A percentile compares a stretch with the other conserved stretches of the same genome.
phyloP scores from a whole-genome alignment of 2,329 filamentous ascomycete genomes.

The Septoria linicola region DNA sequence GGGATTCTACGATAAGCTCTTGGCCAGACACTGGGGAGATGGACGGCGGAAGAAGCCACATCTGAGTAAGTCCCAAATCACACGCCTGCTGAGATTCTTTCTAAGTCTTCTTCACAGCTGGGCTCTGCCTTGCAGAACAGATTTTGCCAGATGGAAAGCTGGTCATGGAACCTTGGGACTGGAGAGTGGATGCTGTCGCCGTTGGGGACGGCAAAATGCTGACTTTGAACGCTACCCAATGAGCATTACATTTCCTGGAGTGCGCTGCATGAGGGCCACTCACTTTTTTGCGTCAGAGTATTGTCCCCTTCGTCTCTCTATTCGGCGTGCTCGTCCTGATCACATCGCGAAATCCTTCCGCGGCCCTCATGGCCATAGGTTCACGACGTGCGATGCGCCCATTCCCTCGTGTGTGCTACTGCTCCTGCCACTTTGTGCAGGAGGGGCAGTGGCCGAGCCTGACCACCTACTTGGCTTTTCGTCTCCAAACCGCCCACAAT shows the following conservation, averaged over 20 bases:
- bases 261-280: conserved; percentile 17
- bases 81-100: not conserved
- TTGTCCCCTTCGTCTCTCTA: not conserved
- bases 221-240: conserved; percentile 64
- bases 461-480: no score
- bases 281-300: conserved; percentile 4
- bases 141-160: conserved; percentile 67
- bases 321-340: not conserved
- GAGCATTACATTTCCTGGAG: conserved; percentile 49
- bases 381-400: no score
- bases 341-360: no score
- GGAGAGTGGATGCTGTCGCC: conserved; percentile 66
- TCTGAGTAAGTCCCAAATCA: conserved; percentile 52
- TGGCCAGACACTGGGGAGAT: conserved; percentile 65
- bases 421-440: no score
- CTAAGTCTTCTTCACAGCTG: conserved; percentile 53
- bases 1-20: conserved; percentile 94
- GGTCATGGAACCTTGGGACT: conserved; percentile 74
- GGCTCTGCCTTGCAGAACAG: conserved; percentile 83
- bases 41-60: conserved; percentile 52
- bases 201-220: conserved; percentile 35
- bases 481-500: not conserved
- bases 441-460: no score
- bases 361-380: no score
- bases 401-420: no score